phyloP scores from a whole-genome alignment of 345 rosid genomes.

The Gossypium sturtianum region DNA sequence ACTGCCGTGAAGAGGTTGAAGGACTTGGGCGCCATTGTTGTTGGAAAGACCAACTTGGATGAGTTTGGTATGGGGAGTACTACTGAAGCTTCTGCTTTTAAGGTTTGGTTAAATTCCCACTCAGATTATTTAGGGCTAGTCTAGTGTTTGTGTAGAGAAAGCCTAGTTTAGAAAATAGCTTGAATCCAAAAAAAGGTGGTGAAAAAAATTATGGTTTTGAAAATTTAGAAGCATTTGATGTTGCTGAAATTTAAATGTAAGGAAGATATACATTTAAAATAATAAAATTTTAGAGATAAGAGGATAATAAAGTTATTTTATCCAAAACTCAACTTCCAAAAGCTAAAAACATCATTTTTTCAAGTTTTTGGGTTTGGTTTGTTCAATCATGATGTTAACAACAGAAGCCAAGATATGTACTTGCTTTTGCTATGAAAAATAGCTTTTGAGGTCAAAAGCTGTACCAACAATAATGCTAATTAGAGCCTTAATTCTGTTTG shows the following conservation, averaged over 20 bases:
- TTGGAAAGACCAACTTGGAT: conserved; percentile 90
- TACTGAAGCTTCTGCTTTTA: conserved; percentile 78
- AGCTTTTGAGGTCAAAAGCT: not conserved
- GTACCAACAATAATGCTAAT: not conserved
- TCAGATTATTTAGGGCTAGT: conserved; percentile 18
- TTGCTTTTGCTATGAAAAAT: not conserved
- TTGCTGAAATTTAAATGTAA: no score
- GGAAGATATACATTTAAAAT: no score
- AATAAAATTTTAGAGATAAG: not conserved
- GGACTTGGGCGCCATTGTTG: conserved; percentile 65
- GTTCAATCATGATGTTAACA: not conserved
- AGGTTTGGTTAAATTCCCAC: conserved; percentile 37
- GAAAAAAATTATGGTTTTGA: not conserved
- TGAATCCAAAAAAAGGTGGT: not conserved
- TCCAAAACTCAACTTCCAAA: not conserved
- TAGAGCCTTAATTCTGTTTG: not conserved
- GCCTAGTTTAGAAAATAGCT: no score
- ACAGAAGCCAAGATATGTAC: not conserved
- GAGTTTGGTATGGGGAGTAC: conserved; percentile 96
- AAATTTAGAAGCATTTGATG: not conserved
- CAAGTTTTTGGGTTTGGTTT: not conserved
- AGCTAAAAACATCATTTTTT: no score
- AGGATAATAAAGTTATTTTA: not conserved
- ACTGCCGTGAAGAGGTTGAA: conserved; percentile 62
- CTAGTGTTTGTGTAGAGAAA: not conserved